A percentile compares a stretch with the other conserved stretches of the same genome.
Conservation (phyloP, 495 filamentous ascomycete genomes). For the Penicillium argentinense region DNA sequence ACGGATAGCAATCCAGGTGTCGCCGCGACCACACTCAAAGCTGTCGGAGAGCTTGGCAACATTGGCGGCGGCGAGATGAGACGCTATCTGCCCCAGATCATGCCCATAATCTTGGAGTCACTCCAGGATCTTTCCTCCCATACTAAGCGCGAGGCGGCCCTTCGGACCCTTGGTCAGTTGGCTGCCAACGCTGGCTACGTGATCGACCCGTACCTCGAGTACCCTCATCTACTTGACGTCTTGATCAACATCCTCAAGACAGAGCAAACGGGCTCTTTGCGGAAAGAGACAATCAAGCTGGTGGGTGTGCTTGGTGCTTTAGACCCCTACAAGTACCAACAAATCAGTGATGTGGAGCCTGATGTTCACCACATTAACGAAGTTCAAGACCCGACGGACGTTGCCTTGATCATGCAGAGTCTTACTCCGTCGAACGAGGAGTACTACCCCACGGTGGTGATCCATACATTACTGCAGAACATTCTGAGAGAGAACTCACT, state of each 20-base stretch:
- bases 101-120: slow-evolving; percentile 91
- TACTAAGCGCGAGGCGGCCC: slow-evolving; percentile 83
- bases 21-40: slow-evolving; percentile 86
- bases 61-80: slow-evolving; percentile 92
- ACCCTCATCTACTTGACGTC: slow-evolving; percentile 87
- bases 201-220: slow-evolving; percentile 92
- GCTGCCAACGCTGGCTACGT: slow-evolving; percentile 96
- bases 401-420: slow-evolving; percentile 95
- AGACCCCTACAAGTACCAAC: slow-evolving; percentile 93
- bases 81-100: slow-evolving; percentile 80
- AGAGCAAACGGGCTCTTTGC: slow-evolving; percentile 76
- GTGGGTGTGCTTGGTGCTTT: slow-evolving; percentile 95
- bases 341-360: slow-evolving; percentile 48
- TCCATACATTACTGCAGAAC: slow-evolving; percentile 83
- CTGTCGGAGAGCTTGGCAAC: slow-evolving; percentile 87
- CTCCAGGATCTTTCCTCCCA: slow-evolving; percentile 90
- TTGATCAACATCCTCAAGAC: slow-evolving; percentile 91
- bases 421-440: slow-evolving; percentile 97
- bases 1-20: slow-evolving; percentile 80
- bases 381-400: slow-evolving; percentile 75
- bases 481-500: slow-evolving; percentile 88
- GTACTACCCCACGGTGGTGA: slow-evolving; percentile 97
- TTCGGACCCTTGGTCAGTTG: slow-evolving; percentile 89
- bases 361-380: slow-evolving; percentile 54
- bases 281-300: slow-evolving; percentile 93